These are phyloP conservation scores for Volvox reticuliferus DNA, from an alignment of 139 green algal genomes.

Conservation along the genomic window DNA sequence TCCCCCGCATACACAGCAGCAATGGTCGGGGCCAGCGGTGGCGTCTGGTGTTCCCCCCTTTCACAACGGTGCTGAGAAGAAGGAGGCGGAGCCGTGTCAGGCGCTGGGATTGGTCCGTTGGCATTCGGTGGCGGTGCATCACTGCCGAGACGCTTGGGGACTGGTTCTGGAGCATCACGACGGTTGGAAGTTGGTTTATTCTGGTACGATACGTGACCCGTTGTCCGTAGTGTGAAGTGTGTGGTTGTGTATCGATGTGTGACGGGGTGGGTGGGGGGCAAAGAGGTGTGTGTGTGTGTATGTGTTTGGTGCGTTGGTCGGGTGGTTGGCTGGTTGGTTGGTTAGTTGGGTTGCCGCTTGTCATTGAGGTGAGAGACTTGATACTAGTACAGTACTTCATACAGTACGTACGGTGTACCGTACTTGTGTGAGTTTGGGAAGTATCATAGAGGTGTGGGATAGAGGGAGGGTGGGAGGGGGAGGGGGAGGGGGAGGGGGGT, in stretches of 20 bases:
- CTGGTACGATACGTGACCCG: conserved; percentile 54
- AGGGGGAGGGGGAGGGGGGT: no score
- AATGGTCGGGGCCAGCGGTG: not conserved
- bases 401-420: no score
- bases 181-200: conserved; percentile 89
- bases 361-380: no score
- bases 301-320: no score
- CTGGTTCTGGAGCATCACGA: conserved; percentile 70
- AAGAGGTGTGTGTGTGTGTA: no score
- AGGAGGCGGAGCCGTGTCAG: not conserved
- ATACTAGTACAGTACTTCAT: no score
- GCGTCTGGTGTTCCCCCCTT: not conserved
- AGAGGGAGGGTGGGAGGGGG: no score
- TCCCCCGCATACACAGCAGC: not conserved
- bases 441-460: no score
- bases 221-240: not conserved
- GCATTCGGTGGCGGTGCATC: conserved; percentile 70
- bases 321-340: no score
- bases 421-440: no score
- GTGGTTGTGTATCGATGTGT: not conserved
- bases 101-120: conserved; percentile 51
- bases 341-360: no score
- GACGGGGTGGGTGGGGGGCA: no score
- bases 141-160: conserved; percentile 83
- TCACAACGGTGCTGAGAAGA: not conserved